Conservation (phyloP, 257 asterid species). For the Leonotis leonurus region DNA sequence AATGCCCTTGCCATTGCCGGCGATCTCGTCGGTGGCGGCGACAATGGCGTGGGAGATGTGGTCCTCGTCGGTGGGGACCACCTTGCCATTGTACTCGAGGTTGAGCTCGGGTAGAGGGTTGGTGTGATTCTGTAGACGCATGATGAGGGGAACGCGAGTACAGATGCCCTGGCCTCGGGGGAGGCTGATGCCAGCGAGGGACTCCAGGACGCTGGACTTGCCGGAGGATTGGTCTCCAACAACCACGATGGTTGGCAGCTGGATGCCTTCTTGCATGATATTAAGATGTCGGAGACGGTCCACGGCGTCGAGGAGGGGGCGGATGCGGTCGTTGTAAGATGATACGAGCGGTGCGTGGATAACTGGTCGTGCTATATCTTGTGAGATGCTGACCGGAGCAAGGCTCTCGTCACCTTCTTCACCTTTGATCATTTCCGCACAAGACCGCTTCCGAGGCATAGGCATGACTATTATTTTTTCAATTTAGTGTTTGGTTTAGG, state of each 20-base stretch:
- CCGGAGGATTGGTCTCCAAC: constrained; percentile 44
- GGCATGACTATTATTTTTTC: too few species aligned
- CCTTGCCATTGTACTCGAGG: constrained; percentile 13
- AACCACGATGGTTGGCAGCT: constrained; percentile 37
- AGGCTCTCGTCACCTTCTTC: background rate
- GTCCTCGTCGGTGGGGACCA: constrained; percentile 13
- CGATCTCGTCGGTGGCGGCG: constrained; percentile 20
- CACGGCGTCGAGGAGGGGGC: constrained; percentile 26
- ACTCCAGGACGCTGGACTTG: constrained; percentile 40
- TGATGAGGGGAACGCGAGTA: constrained; percentile 33
- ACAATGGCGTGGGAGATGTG: constrained; percentile 11
- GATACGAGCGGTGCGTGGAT: constrained; percentile 26
- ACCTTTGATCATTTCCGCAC: too few species aligned
- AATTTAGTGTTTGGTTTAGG: too few species aligned
- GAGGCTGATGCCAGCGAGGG: constrained; percentile 43
- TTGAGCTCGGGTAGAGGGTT: constrained; percentile 7
- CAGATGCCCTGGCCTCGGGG: constrained; percentile 37
- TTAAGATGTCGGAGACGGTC: constrained; percentile 35
- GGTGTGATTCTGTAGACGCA: constrained; percentile 22
- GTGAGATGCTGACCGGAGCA: background rate
- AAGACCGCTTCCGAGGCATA: too few species aligned
- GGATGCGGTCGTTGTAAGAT: constrained; percentile 23
- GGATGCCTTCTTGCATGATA: constrained; percentile 38
- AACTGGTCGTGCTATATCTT: background rate
- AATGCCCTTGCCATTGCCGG: constrained; percentile 31